phyloP scores from a whole-genome alignment of 768 basidiomycete species.

The Boletus sp. region DNA sequence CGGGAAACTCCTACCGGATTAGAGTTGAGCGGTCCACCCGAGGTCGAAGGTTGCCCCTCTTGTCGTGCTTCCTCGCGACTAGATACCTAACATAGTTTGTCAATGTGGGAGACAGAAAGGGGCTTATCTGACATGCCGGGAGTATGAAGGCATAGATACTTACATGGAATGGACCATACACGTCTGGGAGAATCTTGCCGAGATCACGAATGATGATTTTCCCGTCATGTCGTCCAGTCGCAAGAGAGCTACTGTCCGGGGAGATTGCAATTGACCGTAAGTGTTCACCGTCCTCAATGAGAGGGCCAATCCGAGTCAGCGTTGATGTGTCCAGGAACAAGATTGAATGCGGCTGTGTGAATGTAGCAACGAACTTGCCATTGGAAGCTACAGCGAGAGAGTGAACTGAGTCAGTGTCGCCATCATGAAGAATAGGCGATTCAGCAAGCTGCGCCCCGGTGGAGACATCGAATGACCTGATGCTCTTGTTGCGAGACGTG shows the following conservation, averaged over 20 bases:
- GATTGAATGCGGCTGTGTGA: not conserved
- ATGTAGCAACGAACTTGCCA: not conserved
- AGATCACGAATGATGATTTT: not conserved
- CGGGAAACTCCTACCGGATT: not conserved
- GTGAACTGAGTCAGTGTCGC: fast-evolving
- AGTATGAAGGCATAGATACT: no score
- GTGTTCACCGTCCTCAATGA: not conserved
- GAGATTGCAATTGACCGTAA: not conserved
- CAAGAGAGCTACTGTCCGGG: not conserved
- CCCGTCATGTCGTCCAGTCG: not conserved
- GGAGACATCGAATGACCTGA: not conserved
- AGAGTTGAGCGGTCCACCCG: fast-evolving
- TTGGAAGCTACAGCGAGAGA: not conserved
- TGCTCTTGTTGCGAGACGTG: not conserved
- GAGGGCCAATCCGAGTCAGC: not conserved
- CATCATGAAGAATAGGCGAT: not conserved
- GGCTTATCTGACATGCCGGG: not conserved
- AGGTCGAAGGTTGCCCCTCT: not conserved
- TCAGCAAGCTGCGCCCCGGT: not conserved
- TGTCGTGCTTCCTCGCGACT: not conserved
- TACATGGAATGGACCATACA: not conserved
- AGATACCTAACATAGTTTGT: not conserved
- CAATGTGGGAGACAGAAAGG: not conserved
- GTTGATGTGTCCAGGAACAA: not conserved
- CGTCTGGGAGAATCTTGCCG: not conserved